A percentile compares a stretch with the other conserved stretches of the same genome.
These are phyloP conservation scores for Skeletonema potamos DNA, from an alignment of 108 stramenopile genomes.

Conservation along the genomic window DNA sequence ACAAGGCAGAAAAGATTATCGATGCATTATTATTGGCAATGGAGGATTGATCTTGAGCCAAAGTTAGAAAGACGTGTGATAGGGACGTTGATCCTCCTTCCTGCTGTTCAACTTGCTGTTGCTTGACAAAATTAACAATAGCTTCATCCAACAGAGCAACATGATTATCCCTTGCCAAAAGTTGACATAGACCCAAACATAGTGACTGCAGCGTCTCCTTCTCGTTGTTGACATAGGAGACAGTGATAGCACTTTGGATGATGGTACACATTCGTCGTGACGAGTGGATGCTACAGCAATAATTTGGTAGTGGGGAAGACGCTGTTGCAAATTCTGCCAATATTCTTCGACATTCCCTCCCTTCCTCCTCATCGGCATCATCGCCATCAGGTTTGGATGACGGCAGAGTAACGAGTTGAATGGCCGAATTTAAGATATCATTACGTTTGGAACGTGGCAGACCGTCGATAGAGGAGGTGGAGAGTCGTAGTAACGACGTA, in stretches of 20 bases:
- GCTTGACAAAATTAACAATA: neutral
- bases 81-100: slow-evolving; percentile 2
- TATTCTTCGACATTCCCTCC: neutral
- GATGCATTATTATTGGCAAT: neutral
- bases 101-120: neutral
- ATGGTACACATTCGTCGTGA: neutral
- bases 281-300: neutral
- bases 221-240: neutral
- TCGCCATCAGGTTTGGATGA: neutral
- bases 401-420: neutral
- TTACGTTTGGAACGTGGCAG: neutral
- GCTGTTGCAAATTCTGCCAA: neutral
- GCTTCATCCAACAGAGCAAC: neutral
- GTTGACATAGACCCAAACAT: slow-evolving; percentile 18
- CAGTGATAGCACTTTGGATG: neutral
- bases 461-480: neutral
- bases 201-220: slow-evolving; percentile 7
- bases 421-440: neutral
- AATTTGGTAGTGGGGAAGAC: neutral
- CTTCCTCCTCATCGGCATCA: neutral
- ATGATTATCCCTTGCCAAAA: slow-evolving; percentile 2
- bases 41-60: slow-evolving; percentile 2
- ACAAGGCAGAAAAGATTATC: slow-evolving; percentile 13
- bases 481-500: neutral
- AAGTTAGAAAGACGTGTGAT: neutral